Percentiles rank a stretch among this genome's conserved stretches.
Evolutionary conservation across 768 basidiomycete species (phyloP).

Genomic region (Tubosaeta brunneosetosa): DNA sequence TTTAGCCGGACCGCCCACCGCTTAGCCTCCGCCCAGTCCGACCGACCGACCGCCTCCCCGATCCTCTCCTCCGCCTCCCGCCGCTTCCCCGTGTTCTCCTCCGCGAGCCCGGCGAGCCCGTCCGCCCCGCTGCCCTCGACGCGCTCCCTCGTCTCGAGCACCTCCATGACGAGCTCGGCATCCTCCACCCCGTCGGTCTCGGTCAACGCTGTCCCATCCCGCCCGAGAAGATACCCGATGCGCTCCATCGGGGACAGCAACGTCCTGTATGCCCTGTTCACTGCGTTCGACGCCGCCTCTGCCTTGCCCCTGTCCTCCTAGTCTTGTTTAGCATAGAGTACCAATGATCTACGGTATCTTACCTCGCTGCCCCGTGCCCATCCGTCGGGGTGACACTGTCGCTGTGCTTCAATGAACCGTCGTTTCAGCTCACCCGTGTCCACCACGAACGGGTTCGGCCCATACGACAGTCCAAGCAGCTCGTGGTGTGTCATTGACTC

Average conservation of each 20-base stretch:
- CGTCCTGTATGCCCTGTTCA: slow-evolving; percentile 81
- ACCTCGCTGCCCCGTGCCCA: slow-evolving; percentile 70
- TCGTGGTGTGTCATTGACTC: slow-evolving; percentile 57
- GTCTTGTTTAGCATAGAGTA: slow-evolving; percentile 7
- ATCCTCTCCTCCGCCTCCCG: slow-evolving; percentile 42
- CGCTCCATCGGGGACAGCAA: slow-evolving; percentile 70
- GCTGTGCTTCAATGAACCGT: slow-evolving; percentile 68
- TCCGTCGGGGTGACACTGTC: slow-evolving; percentile 79
- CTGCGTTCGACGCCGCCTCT: slow-evolving; percentile 52
- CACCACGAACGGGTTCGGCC: slow-evolving; percentile 67
- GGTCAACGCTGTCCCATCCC: slow-evolving; percentile 50
- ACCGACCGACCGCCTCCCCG: slow-evolving; percentile 42
- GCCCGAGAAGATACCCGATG: slow-evolving; percentile 74
- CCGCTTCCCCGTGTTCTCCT: slow-evolving; percentile 59
- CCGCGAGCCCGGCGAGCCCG: slow-evolving; percentile 47
- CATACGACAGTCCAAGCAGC: slow-evolving; percentile 58
- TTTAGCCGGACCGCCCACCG: slow-evolving; percentile 60
- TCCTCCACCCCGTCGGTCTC: slow-evolving; percentile 76
- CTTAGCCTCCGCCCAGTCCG: slow-evolving; percentile 57
- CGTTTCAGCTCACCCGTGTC: slow-evolving; percentile 56
- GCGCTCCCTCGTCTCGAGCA: slow-evolving; percentile 75
- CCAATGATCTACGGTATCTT: slow-evolving; percentile 9
- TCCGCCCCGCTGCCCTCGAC: slow-evolving; percentile 55
- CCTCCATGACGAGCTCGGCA: slow-evolving; percentile 61
- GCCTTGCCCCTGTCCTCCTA: slow-evolving; percentile 24